These are phyloP conservation scores for Emericellopsis cladophorae DNA, from an alignment of 2,329 filamentous ascomycete species.

Conservation along the genomic window DNA sequence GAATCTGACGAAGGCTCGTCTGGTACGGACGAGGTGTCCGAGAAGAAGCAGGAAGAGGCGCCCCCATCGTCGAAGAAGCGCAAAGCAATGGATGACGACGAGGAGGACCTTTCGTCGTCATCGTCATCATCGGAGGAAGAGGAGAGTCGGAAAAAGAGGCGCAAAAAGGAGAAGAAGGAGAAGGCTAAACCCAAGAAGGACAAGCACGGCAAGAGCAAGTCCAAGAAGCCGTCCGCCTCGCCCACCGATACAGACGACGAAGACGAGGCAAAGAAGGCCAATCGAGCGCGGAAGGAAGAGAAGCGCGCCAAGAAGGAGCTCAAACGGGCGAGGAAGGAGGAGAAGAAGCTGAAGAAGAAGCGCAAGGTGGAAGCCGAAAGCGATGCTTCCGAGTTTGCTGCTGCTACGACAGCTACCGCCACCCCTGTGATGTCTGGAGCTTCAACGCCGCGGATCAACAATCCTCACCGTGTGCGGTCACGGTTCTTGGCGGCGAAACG, in stretches of 20 bases:
- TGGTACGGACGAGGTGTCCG: slow-evolving; percentile 12
- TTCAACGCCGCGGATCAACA: slow-evolving; percentile 40
- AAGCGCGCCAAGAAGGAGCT: slow-evolving; percentile 35
- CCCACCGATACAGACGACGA: background rate
- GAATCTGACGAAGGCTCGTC: no score
- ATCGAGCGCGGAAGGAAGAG: slow-evolving; percentile 25
- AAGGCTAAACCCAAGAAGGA: slow-evolving; percentile 11
- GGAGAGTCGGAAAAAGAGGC: slow-evolving; percentile 8
- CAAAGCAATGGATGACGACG: slow-evolving; percentile 20
- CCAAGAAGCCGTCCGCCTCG: background rate
- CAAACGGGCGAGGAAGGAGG: slow-evolving; percentile 29
- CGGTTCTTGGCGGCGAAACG: slow-evolving; percentile 83
- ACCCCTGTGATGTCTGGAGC: slow-evolving; percentile 28
- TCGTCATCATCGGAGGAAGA: slow-evolving; percentile 6
- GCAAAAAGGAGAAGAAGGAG: slow-evolving; percentile 21
- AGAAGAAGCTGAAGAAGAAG: slow-evolving; percentile 37
- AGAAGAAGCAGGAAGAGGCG: slow-evolving; percentile 25
- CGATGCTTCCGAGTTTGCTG: slow-evolving; percentile 5
- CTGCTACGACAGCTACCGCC: slow-evolving; percentile 18
- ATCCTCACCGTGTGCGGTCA: slow-evolving; percentile 55
- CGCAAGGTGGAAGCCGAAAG: slow-evolving; percentile 11
- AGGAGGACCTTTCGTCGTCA: slow-evolving; percentile 8
- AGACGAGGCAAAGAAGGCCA: slow-evolving; percentile 4
- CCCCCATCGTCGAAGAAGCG: slow-evolving; percentile 27
- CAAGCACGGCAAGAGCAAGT: slow-evolving; percentile 1